A percentile compares a stretch with the other conserved stretches of the same genome.
phyloP scores from a whole-genome alignment of 2,329 filamentous ascomycete species.

The Fusarium torulosum region DNA sequence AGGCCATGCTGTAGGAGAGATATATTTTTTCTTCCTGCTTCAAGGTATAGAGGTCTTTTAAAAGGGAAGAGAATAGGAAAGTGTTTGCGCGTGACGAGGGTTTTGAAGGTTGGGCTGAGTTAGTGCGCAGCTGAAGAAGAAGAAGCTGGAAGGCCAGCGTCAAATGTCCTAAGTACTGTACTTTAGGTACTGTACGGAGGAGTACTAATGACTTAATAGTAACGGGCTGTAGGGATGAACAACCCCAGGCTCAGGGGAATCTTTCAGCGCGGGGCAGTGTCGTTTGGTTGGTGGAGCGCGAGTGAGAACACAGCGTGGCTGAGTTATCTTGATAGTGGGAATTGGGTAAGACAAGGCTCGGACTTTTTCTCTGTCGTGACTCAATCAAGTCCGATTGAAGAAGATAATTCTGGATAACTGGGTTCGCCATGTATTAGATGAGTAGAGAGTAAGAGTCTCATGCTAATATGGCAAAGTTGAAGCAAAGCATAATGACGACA shows the following conservation, averaged over 20 bases:
- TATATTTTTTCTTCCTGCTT: conserved; percentile 1
- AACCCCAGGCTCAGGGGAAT: conserved; percentile 29
- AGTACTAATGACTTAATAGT: too few relatives aligned
- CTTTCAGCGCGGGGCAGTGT: conserved; percentile 40
- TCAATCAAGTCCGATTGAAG: background rate
- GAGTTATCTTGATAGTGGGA: conserved; percentile 32
- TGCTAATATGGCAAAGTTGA: background rate
- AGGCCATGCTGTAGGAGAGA: conserved; percentile 81
- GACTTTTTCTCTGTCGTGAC: background rate
- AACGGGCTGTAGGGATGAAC: background rate
- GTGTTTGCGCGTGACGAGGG: conserved; percentile 13
- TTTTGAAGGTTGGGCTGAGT: conserved; percentile 39
- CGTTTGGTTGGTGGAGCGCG: conserved; percentile 37
- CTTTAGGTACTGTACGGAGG: background rate
- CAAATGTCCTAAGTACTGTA: conserved; percentile 8
- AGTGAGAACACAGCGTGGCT: conserved; percentile 33
- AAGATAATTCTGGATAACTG: background rate
- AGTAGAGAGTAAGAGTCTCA: background rate
- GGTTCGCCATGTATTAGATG: background rate
- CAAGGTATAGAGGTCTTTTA: conserved; percentile 1
- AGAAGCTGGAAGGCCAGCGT: conserved; percentile 28
- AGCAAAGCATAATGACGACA: conserved; percentile 7
- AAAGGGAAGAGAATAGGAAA: conserved; percentile 1
- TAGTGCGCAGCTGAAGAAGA: conserved; percentile 36
- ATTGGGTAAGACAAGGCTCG: conserved; percentile 14